Evolutionary conservation across 495 filamentous ascomycete genomes (phyloP).

Genomic region (Penicillium cinerascens): DNA sequence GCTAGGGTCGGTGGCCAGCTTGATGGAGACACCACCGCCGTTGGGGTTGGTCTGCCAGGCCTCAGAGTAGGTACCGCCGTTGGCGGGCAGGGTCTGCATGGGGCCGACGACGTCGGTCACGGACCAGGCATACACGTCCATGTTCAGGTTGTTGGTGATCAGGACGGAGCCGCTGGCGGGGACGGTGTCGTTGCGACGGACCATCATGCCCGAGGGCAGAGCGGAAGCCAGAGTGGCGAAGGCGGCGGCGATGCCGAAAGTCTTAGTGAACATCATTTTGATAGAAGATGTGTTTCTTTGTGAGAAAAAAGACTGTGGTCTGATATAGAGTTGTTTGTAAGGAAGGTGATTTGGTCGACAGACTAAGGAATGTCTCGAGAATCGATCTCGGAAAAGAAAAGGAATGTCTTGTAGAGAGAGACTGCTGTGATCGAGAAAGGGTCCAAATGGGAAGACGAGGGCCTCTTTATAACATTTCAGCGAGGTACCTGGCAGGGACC

Average conservation of each 20-base stretch:
- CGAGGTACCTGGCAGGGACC: constrained; percentile 3
- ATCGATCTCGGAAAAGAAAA: constrained; percentile 27
- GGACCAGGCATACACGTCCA: constrained; percentile 42
- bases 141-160: constrained; percentile 39
- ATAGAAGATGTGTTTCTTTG: not conserved
- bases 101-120: constrained; percentile 24
- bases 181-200: constrained; percentile 20
- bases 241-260: constrained; percentile 35
- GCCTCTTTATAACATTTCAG: constrained; percentile 22
- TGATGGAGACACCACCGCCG: constrained; percentile 45
- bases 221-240: constrained; percentile 38
- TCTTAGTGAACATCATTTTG: constrained; percentile 50
- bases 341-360: constrained; percentile 21
- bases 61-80: constrained; percentile 35
- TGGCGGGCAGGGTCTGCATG: constrained; percentile 30
- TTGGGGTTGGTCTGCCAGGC: constrained; percentile 36
- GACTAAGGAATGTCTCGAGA: constrained; percentile 26
- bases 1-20: constrained; percentile 30
- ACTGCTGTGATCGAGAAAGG: constrained; percentile 16
- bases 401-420: constrained; percentile 13
- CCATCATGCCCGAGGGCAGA: constrained; percentile 31
- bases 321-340: constrained; percentile 7
- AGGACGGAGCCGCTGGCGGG: constrained; percentile 27
- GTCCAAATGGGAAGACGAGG: constrained; percentile 1
- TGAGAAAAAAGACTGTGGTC: constrained; percentile 10